Percentiles rank a stretch among this genome's conserved stretches.
Evolutionary conservation across 139 green algal genomes (phyloP).

Genomic region (Desmodesmus armatus): DNA sequence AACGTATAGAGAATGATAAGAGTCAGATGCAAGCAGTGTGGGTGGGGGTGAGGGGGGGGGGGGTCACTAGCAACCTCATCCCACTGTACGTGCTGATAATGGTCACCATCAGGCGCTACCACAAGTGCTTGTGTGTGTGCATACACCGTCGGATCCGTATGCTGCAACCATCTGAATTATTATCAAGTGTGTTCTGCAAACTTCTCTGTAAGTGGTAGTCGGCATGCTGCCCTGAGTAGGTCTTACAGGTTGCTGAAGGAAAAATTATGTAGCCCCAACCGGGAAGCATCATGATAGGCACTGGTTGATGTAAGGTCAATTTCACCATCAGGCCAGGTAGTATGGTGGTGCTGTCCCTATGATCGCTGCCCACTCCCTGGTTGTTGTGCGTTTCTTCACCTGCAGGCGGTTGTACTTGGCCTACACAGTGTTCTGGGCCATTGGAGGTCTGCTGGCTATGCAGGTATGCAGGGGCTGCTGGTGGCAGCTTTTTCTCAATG

Average conservation of each 20-base stretch:
- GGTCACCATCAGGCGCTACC: conserved; percentile 52
- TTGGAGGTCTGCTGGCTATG: conserved; percentile 61
- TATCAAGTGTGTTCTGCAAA: too few relatives aligned
- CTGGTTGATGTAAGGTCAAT: too few relatives aligned
- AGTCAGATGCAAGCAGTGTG: not conserved
- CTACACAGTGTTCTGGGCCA: conserved; percentile 64
- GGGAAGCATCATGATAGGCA: too few relatives aligned
- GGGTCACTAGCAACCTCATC: conserved; percentile 90
- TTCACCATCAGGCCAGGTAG: too few relatives aligned
- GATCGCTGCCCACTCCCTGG: not conserved
- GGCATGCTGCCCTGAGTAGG: too few relatives aligned
- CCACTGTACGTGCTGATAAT: conserved; percentile 75
- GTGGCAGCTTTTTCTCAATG: not conserved
- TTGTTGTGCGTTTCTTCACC: not conserved
- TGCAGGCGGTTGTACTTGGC: conserved; percentile 60
- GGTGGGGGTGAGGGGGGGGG: too few relatives aligned
- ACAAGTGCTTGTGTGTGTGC: too few relatives aligned
- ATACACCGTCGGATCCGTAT: too few relatives aligned
- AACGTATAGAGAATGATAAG: not conserved
- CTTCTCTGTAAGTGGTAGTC: too few relatives aligned
- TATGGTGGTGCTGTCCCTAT: not conserved
- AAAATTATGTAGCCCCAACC: too few relatives aligned
- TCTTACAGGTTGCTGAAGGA: too few relatives aligned
- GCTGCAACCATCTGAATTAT: too few relatives aligned
- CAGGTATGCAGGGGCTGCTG: conserved; percentile 32